Base-by-base conservation (phyloP, 1,139 yeast genomes). In the Lizanozyma gosingica region DNA sequence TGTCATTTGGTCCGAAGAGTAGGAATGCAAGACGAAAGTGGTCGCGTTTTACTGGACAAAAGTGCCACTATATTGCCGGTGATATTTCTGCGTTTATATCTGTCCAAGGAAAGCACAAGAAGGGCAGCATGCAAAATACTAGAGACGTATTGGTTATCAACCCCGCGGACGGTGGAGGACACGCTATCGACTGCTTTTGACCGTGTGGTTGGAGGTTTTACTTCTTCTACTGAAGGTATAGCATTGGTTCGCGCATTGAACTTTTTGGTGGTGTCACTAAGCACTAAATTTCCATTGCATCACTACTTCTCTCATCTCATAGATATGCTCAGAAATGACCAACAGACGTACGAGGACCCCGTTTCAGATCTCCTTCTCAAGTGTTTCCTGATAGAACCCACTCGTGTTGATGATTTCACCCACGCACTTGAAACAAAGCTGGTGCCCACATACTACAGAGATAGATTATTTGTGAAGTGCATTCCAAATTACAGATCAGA, bases 1-100 rank as follows among this genome's bases (percentile, higher is more conserved):
- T 83, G 90, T 44, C 92, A 87, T 54, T 62, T 87, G 38, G 76
- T 85, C 22, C 85, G 84, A 50, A 67, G 96, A 15, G 78, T 85
- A 2, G 78, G 84, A 40, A 77, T 81, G 58, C 96, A 86, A 60
- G 81, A 83, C 47, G 47, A 48, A 27, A 69, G 78, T 1, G 67
- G 71, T 1, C 39, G 47, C 14, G 64, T 73, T 1, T 65, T 88
- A 37, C 66, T 65, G 41, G 62, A 62, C 1, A 73, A 75, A 35
- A 67, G 78, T 27, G 67, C 62, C 38, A 59, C 67, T 18, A 74
- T 79, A 2, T 59, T 81, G 14, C 90, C 92, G 1, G 65, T 77
- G 9, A 57, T 83, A 17, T 60, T 83, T 14, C 69, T 68, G 40
- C 66, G 74, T 37, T 57, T 83, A 36, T 73, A 73, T 2, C 84